Base-by-base conservation (phyloP, 352 stramenopile genomes). In the Phytophthora lateralis region DNA sequence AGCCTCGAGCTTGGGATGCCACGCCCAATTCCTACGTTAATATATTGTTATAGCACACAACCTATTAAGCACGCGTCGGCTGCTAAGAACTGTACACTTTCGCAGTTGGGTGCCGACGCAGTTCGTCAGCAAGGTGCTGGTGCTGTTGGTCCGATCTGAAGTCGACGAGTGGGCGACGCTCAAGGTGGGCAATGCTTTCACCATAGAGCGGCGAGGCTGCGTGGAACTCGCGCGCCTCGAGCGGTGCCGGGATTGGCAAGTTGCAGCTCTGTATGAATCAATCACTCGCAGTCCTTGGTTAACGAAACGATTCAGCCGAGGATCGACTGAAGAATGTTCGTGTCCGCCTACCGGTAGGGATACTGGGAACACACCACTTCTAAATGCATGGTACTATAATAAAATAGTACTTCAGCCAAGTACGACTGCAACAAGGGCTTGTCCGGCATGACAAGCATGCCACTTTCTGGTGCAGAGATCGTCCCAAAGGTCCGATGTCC, bases 401-500 rank as follows among this genome's bases (percentile, higher is more conserved):
- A n/a, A n/a, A n/a, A n/a, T n/a, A n/a, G 21, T 24, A 24, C 21
- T 24, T 24, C 21, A 24, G 32, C 14, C 26, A 37, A 50, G 26
- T 14, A 30, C 9, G 15, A 41, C 44, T 54, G 41, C 43, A 53
- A 53, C 38, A 39, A 42, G 21, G 27, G 27, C 27, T 30, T 41
- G 18, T 20, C 24, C 10, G n/a, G 11, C 30, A 35, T 35, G 47
- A 56, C 46, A 53, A 51, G 29, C 24, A 26, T 45, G 18, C 43
- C 55, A 55, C 43, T 61, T 54, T 30, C 4, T 18, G 34, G 59
- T 55, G 29, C 58, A 73, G 48, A 69, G 18, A 73, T 58, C 50
- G 64, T 55, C 65, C 64, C 21, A 17, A 69, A 64, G 64, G 41
- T 69, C 59, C 64, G 59, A 65, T 68, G 59, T 71, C 21, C 38